A percentile compares a stretch with the other conserved stretches of the same genome.
phyloP scores from a whole-genome alignment of 495 filamentous ascomycete genomes.

The Xylaria palmicola region DNA sequence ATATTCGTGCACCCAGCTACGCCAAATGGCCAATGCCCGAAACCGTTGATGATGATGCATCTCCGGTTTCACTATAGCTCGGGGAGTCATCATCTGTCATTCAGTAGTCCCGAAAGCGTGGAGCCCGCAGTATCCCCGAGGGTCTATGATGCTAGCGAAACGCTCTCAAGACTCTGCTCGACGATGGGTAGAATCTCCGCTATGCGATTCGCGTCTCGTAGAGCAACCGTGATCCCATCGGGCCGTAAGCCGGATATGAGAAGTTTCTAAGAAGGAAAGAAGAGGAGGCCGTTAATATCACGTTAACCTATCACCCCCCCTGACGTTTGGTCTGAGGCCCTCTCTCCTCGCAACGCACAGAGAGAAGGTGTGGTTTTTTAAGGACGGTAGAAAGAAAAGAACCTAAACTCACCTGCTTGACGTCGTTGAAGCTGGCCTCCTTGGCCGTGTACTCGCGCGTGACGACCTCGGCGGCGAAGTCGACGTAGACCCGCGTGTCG shows the following conservation, averaged over 20 bases:
- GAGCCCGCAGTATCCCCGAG: neutral
- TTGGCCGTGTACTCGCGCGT: conserved; percentile 84
- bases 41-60: neutral
- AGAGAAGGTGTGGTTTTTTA: no score
- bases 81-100: neutral
- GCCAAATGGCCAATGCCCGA: neutral
- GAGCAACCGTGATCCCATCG: conserved; percentile 71
- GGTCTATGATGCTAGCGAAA: conserved; percentile 31
- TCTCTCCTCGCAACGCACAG: no score
- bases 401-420: conserved; percentile 69
- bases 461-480: conserved; percentile 78
- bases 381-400: no score
- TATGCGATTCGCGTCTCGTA: conserved; percentile 82
- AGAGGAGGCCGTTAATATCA: no score
- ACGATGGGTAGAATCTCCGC: conserved; percentile 71
- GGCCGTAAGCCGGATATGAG: conserved; percentile 56
- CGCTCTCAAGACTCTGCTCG: conserved; percentile 51
- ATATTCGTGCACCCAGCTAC: neutral
- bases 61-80: neutral
- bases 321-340: no score
- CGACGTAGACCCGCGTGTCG: conserved; percentile 89
- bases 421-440: conserved; percentile 75
- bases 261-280: conserved; percentile 55
- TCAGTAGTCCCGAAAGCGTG: neutral
- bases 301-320: no score